Percentiles rank a stretch among this genome's conserved stretches.
phyloP scores from a whole-genome alignment of 2,329 filamentous ascomycete genomes.

The Aspergillus arachidicola region DNA sequence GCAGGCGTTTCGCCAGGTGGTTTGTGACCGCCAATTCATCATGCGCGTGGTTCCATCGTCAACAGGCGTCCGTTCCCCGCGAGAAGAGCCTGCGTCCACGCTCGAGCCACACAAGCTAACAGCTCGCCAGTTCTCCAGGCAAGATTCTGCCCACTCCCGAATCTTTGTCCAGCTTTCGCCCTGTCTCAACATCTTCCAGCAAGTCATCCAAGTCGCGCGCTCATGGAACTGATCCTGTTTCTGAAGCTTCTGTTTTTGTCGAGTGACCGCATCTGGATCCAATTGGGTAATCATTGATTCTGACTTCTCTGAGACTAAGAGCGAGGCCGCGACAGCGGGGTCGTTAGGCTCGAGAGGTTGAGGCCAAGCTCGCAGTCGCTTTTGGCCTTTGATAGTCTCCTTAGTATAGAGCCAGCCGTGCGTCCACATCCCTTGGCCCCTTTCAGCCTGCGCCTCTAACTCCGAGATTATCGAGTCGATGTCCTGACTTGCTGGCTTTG shows the following conservation, averaged over 20 bases:
- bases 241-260: slow-evolving; percentile 76
- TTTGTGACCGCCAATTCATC: slow-evolving; percentile 44
- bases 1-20: slow-evolving; percentile 42
- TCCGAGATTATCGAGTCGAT: slow-evolving; percentile 77
- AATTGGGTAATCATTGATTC: slow-evolving; percentile 79
- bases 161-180: slow-evolving; percentile 76
- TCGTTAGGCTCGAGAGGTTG: slow-evolving; percentile 66
- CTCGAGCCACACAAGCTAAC: slow-evolving; percentile 71
- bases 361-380: slow-evolving; percentile 71
- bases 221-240: slow-evolving; percentile 86
- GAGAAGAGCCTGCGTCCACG: slow-evolving; percentile 30
- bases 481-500: slow-evolving; percentile 66
- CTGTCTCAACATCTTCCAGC: slow-evolving; percentile 86
- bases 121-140: slow-evolving; percentile 87
- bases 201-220: slow-evolving; percentile 87
- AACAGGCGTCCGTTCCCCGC: slow-evolving; percentile 32
- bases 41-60: slow-evolving; percentile 44
- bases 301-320: slow-evolving; percentile 60
- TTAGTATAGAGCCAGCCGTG: slow-evolving; percentile 93
- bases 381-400: slow-evolving; percentile 84
- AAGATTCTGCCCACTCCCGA: slow-evolving; percentile 80
- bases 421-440: slow-evolving; percentile 75
- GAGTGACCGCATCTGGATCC: slow-evolving; percentile 84
- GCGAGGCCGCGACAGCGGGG: slow-evolving; percentile 57
- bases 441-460: slow-evolving; percentile 73